Percentiles rank a stretch among this genome's conserved stretches.
phyloP scores from a whole-genome alignment of 768 basidiomycete species.

The Solioccasus polychromus region DNA sequence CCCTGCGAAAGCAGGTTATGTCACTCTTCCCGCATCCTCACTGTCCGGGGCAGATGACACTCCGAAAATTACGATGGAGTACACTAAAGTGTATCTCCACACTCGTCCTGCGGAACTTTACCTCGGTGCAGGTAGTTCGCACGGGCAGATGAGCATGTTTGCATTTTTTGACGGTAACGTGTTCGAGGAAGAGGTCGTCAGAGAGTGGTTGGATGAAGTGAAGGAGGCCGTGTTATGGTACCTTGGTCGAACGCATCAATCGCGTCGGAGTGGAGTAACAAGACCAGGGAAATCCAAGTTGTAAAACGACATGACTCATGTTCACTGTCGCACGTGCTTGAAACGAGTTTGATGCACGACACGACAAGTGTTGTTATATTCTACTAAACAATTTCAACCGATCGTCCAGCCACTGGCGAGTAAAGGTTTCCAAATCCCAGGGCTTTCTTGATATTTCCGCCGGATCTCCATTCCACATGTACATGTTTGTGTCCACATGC shows the following conservation, averaged over 20 bases:
- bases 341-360: no score
- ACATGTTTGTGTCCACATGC: no score
- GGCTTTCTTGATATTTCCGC: no score
- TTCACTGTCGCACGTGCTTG: no score
- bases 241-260: conserved; percentile 25
- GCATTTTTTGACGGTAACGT: conserved; percentile 46
- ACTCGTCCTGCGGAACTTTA: conserved; percentile 44
- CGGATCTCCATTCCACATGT: no score
- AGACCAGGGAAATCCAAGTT: no score
- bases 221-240: conserved; percentile 32
- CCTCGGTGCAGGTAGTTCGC: conserved; percentile 38
- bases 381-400: no score
- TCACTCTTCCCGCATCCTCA: neutral
- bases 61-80: conserved; percentile 14
- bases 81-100: conserved; percentile 28
- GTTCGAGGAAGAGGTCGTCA: conserved; percentile 38
- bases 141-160: conserved; percentile 32
- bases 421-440: no score
- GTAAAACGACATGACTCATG: no score
- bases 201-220: conserved; percentile 50
- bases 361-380: no score
- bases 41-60: neutral
- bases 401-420: no score
- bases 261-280: no score
- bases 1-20: conserved; percentile 9